These are phyloP conservation scores for Termitomyces sp. DNA, from an alignment of 768 basidiomycete species.

Conservation along the genomic window DNA sequence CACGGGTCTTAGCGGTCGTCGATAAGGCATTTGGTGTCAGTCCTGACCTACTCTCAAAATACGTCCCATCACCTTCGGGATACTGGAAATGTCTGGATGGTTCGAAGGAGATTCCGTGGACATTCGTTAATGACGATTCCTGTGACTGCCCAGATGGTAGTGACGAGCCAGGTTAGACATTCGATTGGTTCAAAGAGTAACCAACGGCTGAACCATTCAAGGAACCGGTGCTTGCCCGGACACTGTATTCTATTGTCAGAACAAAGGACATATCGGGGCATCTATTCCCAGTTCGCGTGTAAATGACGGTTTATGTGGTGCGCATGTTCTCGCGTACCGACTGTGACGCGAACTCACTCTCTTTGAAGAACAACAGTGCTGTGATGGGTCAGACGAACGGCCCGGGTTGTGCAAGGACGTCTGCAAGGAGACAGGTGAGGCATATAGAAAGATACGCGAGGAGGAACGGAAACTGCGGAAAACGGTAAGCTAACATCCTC, in stretches of 20 bases:
- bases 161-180: slow-evolving; percentile 78
- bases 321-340: slow-evolving; percentile 27
- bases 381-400: slow-evolving; percentile 93
- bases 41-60: slow-evolving; percentile 50
- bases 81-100: slow-evolving; percentile 82
- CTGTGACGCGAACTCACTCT: slow-evolving; percentile 9
- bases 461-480: slow-evolving; percentile 75
- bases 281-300: slow-evolving; percentile 78
- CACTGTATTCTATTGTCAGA: slow-evolving; percentile 76
- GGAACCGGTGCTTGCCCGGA: slow-evolving; percentile 84
- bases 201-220: slow-evolving; percentile 22
- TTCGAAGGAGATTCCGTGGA: slow-evolving; percentile 71
- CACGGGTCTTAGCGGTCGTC: slow-evolving; percentile 26
- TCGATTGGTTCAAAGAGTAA: not conserved
- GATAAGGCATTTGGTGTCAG: slow-evolving; percentile 55
- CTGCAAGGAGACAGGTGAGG: slow-evolving; percentile 73
- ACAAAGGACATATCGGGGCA: slow-evolving; percentile 83
- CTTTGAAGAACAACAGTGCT: slow-evolving; percentile 77
- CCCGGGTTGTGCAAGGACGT: slow-evolving; percentile 72
- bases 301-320: slow-evolving; percentile 91
- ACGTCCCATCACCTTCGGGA: slow-evolving; percentile 45
- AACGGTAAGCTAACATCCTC: slow-evolving; percentile 47
- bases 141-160: slow-evolving; percentile 95
- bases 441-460: slow-evolving; percentile 58
- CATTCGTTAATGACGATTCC: slow-evolving; percentile 87